Evolutionary conservation across 2,329 filamentous ascomycete genomes (phyloP).

Genomic region (Trichoderma cornu-damae): DNA sequence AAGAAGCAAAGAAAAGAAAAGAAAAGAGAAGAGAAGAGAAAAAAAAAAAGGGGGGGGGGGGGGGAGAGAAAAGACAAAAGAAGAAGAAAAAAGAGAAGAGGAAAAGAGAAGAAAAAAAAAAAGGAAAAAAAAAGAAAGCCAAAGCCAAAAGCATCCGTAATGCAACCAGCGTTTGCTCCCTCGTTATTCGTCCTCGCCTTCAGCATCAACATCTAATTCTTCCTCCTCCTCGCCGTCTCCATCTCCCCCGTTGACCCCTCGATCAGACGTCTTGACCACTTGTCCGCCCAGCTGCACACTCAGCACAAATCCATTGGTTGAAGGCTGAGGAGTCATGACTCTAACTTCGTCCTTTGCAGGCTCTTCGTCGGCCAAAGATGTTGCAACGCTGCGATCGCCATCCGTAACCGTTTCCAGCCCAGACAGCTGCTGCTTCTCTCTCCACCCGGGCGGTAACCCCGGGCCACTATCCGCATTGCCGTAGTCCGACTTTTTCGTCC

Average conservation of each 20-base stretch:
- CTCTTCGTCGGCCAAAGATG: slow-evolving; percentile 22
- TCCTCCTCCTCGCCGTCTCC: slow-evolving; percentile 14
- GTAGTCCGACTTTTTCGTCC: slow-evolving; percentile 63
- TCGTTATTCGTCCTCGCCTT: slow-evolving; percentile 32
- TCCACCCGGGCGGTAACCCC: slow-evolving; percentile 56
- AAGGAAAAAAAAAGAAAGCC: too few species aligned
- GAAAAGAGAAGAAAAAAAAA: not conserved
- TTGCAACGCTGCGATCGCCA: not conserved
- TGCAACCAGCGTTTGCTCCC: slow-evolving; percentile 29
- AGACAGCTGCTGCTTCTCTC: slow-evolving; percentile 28
- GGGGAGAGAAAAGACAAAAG: not conserved
- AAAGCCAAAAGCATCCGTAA: slow-evolving; percentile 10
- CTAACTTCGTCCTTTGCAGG: slow-evolving; percentile 32
- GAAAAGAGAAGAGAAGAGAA: not conserved
- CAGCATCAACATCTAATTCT: slow-evolving; percentile 31
- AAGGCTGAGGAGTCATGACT: slow-evolving; percentile 28
- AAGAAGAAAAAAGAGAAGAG: not conserved
- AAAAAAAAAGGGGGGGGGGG: not conserved
- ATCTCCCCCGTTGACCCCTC: not conserved
- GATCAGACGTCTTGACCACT: not conserved
- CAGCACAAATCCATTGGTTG: slow-evolving; percentile 22
- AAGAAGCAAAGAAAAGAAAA: not conserved
- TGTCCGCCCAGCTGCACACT: slow-evolving; percentile 23
- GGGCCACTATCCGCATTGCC: slow-evolving; percentile 62
- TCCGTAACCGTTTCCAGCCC: not conserved